These are phyloP conservation scores for Ramalina peruviana DNA, from an alignment of 495 filamentous ascomycete species.

Conservation along the genomic window DNA sequence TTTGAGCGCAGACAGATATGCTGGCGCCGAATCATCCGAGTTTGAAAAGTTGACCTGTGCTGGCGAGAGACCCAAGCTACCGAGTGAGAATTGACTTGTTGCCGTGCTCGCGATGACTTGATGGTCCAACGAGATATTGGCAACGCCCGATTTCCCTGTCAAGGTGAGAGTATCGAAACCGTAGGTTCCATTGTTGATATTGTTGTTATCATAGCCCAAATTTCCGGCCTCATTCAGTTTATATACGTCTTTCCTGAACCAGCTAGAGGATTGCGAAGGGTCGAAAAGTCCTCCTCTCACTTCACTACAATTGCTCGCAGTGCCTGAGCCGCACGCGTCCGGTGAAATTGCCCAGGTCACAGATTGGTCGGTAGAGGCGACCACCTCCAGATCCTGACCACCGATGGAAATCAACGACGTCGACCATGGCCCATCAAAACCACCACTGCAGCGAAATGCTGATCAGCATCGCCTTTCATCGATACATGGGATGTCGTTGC, in stretches of 20 bases:
- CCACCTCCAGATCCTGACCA: slow-evolving; percentile 21
- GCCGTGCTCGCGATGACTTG: slow-evolving; percentile 38
- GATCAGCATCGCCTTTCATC: not conserved
- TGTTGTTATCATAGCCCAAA: slow-evolving; percentile 36
- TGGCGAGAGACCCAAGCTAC: slow-evolving; percentile 40
- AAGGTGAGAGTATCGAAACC: slow-evolving; percentile 40
- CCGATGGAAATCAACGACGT: slow-evolving; percentile 23
- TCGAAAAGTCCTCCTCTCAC: slow-evolving; percentile 42
- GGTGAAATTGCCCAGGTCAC: slow-evolving; percentile 36
- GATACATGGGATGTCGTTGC: not conserved
- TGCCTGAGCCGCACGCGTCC: slow-evolving; percentile 12
- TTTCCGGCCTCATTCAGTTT: slow-evolving; percentile 32
- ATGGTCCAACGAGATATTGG: slow-evolving; percentile 29
- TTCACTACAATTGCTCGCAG: slow-evolving; percentile 9
- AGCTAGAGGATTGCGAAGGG: slow-evolving; percentile 35
- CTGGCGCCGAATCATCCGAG: slow-evolving; percentile 26
- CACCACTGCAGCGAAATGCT: slow-evolving; percentile 6
- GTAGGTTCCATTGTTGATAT: slow-evolving; percentile 40
- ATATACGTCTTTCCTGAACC: slow-evolving; percentile 40
- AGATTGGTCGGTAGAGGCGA: slow-evolving; percentile 22
- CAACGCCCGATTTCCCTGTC: slow-evolving; percentile 25
- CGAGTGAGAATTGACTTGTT: slow-evolving; percentile 40
- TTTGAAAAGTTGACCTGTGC: slow-evolving; percentile 25
- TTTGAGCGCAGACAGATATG: slow-evolving; percentile 35
- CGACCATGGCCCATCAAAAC: slow-evolving; percentile 27